Conservation (phyloP, 1,139 yeast genomes). For the Saccharomycopsis crataegensis region DNA sequence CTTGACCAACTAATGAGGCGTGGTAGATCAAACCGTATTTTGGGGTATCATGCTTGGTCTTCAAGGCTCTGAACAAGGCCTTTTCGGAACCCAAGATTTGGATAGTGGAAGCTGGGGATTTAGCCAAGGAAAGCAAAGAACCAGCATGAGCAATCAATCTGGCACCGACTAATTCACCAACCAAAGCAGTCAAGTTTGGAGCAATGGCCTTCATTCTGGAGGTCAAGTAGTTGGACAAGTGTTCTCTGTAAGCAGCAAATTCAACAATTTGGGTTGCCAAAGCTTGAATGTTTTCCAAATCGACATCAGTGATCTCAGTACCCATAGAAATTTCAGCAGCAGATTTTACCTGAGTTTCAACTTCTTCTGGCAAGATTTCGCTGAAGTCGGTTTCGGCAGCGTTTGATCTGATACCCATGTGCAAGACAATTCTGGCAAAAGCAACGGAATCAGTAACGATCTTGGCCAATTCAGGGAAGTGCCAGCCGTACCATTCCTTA, state of each 20-base stretch:
- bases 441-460: conserved; percentile 94
- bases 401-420: conserved; percentile 91
- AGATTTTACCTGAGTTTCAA: conserved; percentile 73
- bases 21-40: conserved; percentile 96
- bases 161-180: conserved; percentile 98
- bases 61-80: conserved; percentile 96
- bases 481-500: conserved; percentile 99
- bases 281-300: conserved; percentile 76
- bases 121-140: conserved; percentile 85
- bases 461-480: conserved; percentile 98
- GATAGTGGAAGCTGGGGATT: conserved; percentile 97
- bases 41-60: conserved; percentile 98
- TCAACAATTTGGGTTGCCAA: conserved; percentile 94
- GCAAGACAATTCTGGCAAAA: conserved; percentile 82
- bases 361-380: conserved; percentile 86
- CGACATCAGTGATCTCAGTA: conserved; percentile 87
- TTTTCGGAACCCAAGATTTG: conserved; percentile 99
- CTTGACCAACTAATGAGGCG: conserved; percentile 95
- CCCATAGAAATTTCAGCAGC: conserved; percentile 99
- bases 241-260: conserved; percentile 91
- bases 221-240: conserved; percentile 77
- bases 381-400: conserved; percentile 88
- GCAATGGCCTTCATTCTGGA: conserved; percentile 98
- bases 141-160: conserved; percentile 97
- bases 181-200: conserved; percentile 90